Percentiles rank a stretch among this genome's conserved stretches.
Evolutionary conservation across 2,329 filamentous ascomycete genomes (phyloP).

Genomic region (Pseudopyrenochaeta lycopersici): DNA sequence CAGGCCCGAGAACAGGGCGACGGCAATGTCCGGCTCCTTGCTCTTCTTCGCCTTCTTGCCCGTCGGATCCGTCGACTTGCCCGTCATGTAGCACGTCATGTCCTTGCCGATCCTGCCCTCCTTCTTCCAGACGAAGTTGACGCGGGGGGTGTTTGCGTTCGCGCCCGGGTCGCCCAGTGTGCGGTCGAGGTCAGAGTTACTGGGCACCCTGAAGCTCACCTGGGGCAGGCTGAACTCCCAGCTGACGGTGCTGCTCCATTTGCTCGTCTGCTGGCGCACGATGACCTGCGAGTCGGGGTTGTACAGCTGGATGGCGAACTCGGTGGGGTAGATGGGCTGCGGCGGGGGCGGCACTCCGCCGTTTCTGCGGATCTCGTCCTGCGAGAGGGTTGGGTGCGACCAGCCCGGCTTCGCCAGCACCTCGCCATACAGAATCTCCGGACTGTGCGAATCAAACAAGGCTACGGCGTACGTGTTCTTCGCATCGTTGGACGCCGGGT

Average conservation of each 20-base stretch:
- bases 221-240: conserved; percentile 96
- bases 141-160: conserved; percentile 68
- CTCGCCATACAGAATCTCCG: conserved; percentile 86
- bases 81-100: conserved; percentile 86
- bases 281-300: conserved; percentile 86
- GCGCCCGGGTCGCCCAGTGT: conserved; percentile 69
- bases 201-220: conserved; percentile 82
- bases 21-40: conserved; percentile 93
- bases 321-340: conserved; percentile 76
- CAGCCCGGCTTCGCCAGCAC: conserved; percentile 85
- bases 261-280: conserved; percentile 75
- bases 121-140: conserved; percentile 88
- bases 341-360: conserved; percentile 72
- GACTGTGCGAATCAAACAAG: conserved; percentile 81
- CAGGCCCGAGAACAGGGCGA: conserved; percentile 79
- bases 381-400: conserved; percentile 81
- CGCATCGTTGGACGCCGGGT: conserved; percentile 73
- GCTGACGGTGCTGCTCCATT: conserved; percentile 80
- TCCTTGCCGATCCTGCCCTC: conserved; percentile 88
- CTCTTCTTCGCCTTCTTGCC: conserved; percentile 72
- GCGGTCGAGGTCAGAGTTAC: conserved; percentile 78
- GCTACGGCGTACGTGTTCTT: conserved; percentile 88
- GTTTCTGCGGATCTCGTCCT: conserved; percentile 78
- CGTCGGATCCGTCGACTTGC: conserved; percentile 72
- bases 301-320: conserved; percentile 88